Base-by-base conservation (phyloP, 78 protist genomes). In the Monocercomonoides exilis region DNA sequence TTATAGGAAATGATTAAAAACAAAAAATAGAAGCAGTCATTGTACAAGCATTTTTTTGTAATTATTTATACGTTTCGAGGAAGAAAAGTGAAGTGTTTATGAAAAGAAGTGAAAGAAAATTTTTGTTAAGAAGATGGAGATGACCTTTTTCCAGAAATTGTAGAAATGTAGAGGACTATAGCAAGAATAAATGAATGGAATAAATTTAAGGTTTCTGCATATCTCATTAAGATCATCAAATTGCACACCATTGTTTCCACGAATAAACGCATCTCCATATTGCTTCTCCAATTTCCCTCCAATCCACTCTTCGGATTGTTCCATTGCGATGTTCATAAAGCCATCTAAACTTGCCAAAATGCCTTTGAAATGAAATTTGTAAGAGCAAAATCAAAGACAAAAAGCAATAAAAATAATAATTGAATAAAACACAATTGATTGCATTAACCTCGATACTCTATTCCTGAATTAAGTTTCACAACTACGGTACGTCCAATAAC, bases 251-350 rank as follows among this genome's bases (percentile, higher is more conserved):
- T 95, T 96, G 89, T 95, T 96, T 5, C 98, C 97, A 33, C 98
- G 86, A 87, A 96, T 92, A 89, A 95, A 96, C 2, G 96, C 92
- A 54, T 96, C 97, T 21, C 96, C 98, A 44, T 92, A 94, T 80
- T 90, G 90, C 44, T 90, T 90, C 86, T 89, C 92, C 70, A 94
- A 77, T 89, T 90, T 94, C 0, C 96, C 97, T 46, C 94, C 92
- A 21, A 92, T 87, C 81, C 87, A 95, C 86, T 96, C 98, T 84
- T 96, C 96, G 0, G 98, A 94, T 85, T 96, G 96, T 87, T 96
- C 98, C 91, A 96, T 88, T 5, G 95, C 98, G 29, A 96, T 93
- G 87, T 96, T 96, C 96, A 96, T 94, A 91, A 87, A 93, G 45
- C 97, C 98, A 54, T 96, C 98, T 2, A 96, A 89, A 41, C 96